Base-by-base conservation (phyloP, 805 yeast genomes). In the Candida silvicultrix region DNA sequence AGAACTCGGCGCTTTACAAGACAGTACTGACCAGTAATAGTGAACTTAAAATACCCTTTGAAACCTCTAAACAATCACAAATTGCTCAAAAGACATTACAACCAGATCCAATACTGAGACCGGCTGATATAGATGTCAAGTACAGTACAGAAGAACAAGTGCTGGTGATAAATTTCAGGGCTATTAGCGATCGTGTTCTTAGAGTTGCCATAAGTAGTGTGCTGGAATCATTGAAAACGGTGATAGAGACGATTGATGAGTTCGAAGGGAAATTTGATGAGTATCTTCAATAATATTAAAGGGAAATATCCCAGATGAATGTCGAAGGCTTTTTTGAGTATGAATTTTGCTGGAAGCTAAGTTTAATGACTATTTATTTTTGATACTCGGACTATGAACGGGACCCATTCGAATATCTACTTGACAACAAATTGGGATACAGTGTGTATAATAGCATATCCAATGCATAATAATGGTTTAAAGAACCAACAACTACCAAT, bases 141-240 rank as follows among this genome's bases (percentile, higher is more conserved):
- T 80, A 80, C 50, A 40, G 58, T 6, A 58, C 66, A 0, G 58
- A 66, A 3, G 74, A 61, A 2, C 56, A 52, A 18, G 50, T 49
- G 0, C 67, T 88, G 37, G 48, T 60, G 2, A 75, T 81, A 25
- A 50, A 56, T 1, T 85, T 87, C 53, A 61, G 67, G 8, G 88
- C 89, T 2, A 70, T 71, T 0, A 81, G 86, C 43, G 95, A 85
- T 52, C 69, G 96, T 39, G 81, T 81, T 7, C 74, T 89, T 43
- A 70, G 97, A 50, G 95, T 89, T 6, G 95, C 95, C 9, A 87
- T 85, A 18, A 88, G 89, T 63, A 84, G 83, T 52, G 76, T 85
- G 16, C 69, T 90, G 45, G 96, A 89, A 58, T 83, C 82, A 50
- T 62, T 88, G 46, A 83, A 83, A 57, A 81, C 94, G 0, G 76